These are phyloP conservation scores for Persicaria maculosa DNA, from an alignment of 148 eudicot species.

Conservation along the genomic window DNA sequence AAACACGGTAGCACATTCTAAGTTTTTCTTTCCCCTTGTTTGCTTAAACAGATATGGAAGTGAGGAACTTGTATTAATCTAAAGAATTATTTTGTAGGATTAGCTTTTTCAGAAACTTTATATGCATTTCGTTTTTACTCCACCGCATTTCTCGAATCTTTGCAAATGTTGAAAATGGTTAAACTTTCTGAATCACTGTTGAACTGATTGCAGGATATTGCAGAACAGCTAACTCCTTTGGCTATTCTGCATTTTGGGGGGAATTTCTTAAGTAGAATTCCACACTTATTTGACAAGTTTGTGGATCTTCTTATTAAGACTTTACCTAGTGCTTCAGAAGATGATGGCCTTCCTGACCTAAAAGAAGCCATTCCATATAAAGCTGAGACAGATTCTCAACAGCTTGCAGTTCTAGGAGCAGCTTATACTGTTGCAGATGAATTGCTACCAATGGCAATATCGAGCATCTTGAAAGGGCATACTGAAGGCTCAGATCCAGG, in stretches of 20 bases:
- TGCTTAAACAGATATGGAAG: not conserved
- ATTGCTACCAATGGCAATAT: conserved; percentile 79
- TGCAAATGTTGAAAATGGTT: not conserved
- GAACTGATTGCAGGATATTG: conserved; percentile 50
- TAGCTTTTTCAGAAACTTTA: not conserved
- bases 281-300: conserved; percentile 73
- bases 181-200: not conserved
- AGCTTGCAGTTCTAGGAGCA: conserved; percentile 82
- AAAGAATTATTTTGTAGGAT: not conserved
- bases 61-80: not conserved
- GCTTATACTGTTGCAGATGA: conserved; percentile 87
- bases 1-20: not conserved
- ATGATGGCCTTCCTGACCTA: conserved; percentile 70
- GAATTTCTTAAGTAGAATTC: conserved; percentile 58
- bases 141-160: not conserved
- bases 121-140: not conserved
- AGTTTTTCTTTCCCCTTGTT: not conserved
- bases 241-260: conserved; percentile 77
- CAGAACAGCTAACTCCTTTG: conserved; percentile 64
- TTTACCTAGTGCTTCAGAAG: conserved; percentile 77
- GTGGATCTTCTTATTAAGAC: conserved; percentile 80
- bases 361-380: conserved; percentile 70
- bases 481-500: conserved; percentile 59
- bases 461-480: conserved; percentile 58
- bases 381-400: conserved; percentile 94